Base-by-base conservation (phyloP, 1,284 basidiomycete species). In the Ustilago shanxiensis region DNA sequence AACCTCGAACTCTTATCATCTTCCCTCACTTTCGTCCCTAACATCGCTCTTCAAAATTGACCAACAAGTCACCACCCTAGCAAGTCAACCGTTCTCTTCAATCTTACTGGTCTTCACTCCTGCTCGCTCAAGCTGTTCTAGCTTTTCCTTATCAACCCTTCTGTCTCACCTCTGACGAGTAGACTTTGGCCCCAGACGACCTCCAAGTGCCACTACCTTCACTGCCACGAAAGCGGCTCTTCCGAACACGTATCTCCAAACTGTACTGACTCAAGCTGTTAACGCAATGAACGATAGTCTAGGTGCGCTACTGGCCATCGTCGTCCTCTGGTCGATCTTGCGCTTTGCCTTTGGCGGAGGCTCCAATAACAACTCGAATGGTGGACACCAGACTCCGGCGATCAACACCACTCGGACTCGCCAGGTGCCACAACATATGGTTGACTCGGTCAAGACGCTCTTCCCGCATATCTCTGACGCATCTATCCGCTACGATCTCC, bases 281-380 rank as follows among this genome's bases (percentile, higher is more conserved):
- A 5, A n/a, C 57, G 73, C 26, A 14, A 85, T 85, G 83, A 83
- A 85, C 58, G 83, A 85, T 64, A 71, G 78, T n/a, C 66, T 85
- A 14, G 83, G 83, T 0, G 83, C 78, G 7, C 50, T 83, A 11
- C 60, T 85, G 24, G 82, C 83, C 35, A 77, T 85, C 31, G 66
- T 77, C 20, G 72, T 83, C 52, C 65, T 83, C 22, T 85, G 81
- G 78, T 65, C 79, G 37, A 67, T 84, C 50, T 59, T 82, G 18
- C 77, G 80, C 60, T 78, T 83, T 26, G 77, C 81, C 9, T 82
- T 80, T 41, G 81, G 73, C 26, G 66, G 72, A 5, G 55, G 70
- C 29, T 66, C 60, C 53, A 60, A 54, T 41, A 56, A 44, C 31
- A 64, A 44, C 37, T 55, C 66, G 3, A 47, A 37, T 20, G 53